Conservation (phyloP, 1,284 basidiomycete genomes). For the Sanghuangporus sanghuang region DNA sequence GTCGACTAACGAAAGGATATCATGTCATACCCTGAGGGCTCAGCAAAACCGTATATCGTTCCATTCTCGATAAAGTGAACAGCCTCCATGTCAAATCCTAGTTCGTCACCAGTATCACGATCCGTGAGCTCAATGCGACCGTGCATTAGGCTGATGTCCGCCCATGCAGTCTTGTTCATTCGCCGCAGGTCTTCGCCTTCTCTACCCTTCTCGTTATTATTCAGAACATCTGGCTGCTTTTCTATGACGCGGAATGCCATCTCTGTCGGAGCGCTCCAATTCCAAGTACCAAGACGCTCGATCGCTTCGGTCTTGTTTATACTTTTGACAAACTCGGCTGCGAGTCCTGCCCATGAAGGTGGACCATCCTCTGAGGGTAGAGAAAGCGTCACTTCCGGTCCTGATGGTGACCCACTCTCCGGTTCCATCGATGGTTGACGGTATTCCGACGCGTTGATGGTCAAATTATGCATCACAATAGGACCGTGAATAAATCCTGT, state of each 20-base stretch:
- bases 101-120: slow-evolving; percentile 43
- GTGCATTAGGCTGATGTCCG: slow-evolving; percentile 54
- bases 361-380: slow-evolving; percentile 27
- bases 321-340: slow-evolving; percentile 42
- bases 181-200: slow-evolving; percentile 18
- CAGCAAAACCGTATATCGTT: slow-evolving; percentile 70
- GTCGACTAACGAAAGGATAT: background rate
- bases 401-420: background rate
- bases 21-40: slow-evolving; percentile 53
- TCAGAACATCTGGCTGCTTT: slow-evolving; percentile 34
- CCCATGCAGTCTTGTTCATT: slow-evolving; percentile 30
- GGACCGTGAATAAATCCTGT: slow-evolving; percentile 72
- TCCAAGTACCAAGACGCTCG: slow-evolving; percentile 53
- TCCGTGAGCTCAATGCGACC: slow-evolving; percentile 66
- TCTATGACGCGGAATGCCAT: slow-evolving; percentile 63
- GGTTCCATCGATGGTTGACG: background rate
- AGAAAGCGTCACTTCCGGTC: slow-evolving; percentile 25
- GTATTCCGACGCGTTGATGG: slow-evolving; percentile 21
- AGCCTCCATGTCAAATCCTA: slow-evolving; percentile 70
- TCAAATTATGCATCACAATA: slow-evolving; percentile 58
- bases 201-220: background rate
- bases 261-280: slow-evolving; percentile 61
- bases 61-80: slow-evolving; percentile 77
- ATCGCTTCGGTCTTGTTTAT: slow-evolving; percentile 46
- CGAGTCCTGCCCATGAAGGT: slow-evolving; percentile 43